phyloP scores from a whole-genome alignment of 2,329 filamentous ascomycete genomes.

The Phialemonium atrogriseum region DNA sequence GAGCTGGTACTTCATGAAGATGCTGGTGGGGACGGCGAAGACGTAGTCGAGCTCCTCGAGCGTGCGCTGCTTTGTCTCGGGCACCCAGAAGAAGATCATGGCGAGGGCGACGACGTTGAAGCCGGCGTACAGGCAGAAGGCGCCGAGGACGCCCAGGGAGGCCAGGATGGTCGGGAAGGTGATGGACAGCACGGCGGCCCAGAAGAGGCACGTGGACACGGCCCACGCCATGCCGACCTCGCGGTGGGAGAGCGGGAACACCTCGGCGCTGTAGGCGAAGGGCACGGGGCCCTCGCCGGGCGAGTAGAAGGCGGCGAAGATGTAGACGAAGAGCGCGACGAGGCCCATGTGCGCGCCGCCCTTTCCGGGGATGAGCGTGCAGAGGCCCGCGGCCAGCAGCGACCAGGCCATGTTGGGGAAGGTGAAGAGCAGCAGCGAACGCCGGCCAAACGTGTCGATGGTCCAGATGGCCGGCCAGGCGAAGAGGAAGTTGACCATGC shows the following conservation, averaged over 20 bases:
- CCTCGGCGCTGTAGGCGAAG: constrained; percentile 61
- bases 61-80: constrained; percentile 47
- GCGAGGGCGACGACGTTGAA: constrained; percentile 47
- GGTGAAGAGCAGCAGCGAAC: constrained; percentile 53
- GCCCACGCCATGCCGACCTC: constrained; percentile 65
- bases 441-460: constrained; percentile 58
- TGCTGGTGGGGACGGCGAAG: constrained; percentile 51
- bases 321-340: constrained; percentile 35
- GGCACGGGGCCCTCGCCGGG: constrained; percentile 56
- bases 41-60: constrained; percentile 49
- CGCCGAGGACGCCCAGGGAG: constrained; percentile 26
- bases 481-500: constrained; percentile 54
- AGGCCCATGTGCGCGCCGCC: constrained; percentile 27
- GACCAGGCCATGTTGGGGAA: constrained; percentile 60
- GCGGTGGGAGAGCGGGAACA: constrained; percentile 62
- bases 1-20: constrained; percentile 49
- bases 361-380: constrained; percentile 33
- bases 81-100: constrained; percentile 49
- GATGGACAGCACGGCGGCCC: constrained; percentile 51
- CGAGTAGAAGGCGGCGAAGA: constrained; percentile 21
- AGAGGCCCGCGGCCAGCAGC: constrained; percentile 47
- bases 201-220: constrained; percentile 57
- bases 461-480: constrained; percentile 60
- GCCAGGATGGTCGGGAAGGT: constrained; percentile 53
- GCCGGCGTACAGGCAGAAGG: constrained; percentile 47